Percentiles rank a stretch among this genome's conserved stretches.
Evolutionary conservation across 345 rosid species (phyloP).

Genomic region (Populus tremula): DNA sequence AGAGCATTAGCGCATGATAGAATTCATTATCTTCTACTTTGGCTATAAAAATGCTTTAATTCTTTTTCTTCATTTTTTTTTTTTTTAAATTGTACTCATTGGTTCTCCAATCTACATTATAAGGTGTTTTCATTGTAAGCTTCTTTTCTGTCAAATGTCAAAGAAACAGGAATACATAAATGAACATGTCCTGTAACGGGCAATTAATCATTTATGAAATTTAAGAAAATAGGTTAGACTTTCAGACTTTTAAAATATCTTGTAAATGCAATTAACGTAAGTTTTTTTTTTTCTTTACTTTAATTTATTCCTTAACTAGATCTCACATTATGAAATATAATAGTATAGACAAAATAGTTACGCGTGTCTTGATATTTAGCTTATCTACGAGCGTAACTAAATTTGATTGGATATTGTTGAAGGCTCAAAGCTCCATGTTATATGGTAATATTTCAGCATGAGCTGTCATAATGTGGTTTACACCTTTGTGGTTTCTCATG

Average conservation of each 20-base stretch:
- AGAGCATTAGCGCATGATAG: neutral
- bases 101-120: neutral
- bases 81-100: neutral
- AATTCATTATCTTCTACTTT: neutral
- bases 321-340: neutral
- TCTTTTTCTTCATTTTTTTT: neutral
- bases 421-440: neutral
- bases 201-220: neutral
- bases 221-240: neutral
- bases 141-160: neutral
- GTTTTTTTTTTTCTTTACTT: neutral
- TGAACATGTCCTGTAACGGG: neutral
- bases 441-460: slow-evolving; percentile 8
- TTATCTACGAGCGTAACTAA: neutral
- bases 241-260: neutral
- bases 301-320: neutral
- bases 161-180: no score
- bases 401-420: neutral
- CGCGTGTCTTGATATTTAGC: neutral
- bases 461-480: slow-evolving; percentile 34
- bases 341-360: neutral
- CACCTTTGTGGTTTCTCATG: slow-evolving; percentile 44
- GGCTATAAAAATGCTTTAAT: neutral
- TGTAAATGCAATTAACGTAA: no score
- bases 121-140: neutral